Evolutionary conservation across 176 grass and related monocot species (phyloP).

Genomic region (Poa pratensis): DNA sequence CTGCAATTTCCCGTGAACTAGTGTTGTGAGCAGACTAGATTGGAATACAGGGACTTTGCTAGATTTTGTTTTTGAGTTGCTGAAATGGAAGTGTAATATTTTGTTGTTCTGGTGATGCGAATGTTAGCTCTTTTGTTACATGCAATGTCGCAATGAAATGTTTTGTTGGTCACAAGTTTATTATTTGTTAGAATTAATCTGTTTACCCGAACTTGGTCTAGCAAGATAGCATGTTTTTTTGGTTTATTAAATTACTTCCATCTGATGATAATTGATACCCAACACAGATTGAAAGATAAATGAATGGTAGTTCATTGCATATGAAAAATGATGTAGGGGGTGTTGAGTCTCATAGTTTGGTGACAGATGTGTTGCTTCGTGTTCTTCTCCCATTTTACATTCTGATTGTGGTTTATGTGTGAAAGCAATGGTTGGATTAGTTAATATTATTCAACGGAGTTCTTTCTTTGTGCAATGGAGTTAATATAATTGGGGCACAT

Average conservation of each 20-base stretch:
- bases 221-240: background rate
- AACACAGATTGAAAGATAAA: background rate
- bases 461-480: too few relatives aligned
- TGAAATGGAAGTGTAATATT: constrained; percentile 40
- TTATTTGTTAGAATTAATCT: too few relatives aligned
- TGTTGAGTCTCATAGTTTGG: background rate
- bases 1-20: too few relatives aligned
- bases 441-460: background rate
- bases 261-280: background rate
- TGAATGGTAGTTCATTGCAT: background rate
- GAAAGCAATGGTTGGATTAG: background rate
- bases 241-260: background rate
- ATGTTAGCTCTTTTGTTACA: constrained; percentile 20
- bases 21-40: too few relatives aligned
- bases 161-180: background rate
- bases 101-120: background rate
- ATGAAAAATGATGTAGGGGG: background rate
- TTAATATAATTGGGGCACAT: background rate
- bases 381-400: background rate
- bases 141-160: background rate
- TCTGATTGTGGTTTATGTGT: background rate
- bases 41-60: too few relatives aligned
- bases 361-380: background rate
- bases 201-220: background rate
- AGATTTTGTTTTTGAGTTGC: too few relatives aligned